These are phyloP conservation scores for Hibiscus mutabilis DNA, from an alignment of 345 rosid species.

Conservation along the genomic window DNA sequence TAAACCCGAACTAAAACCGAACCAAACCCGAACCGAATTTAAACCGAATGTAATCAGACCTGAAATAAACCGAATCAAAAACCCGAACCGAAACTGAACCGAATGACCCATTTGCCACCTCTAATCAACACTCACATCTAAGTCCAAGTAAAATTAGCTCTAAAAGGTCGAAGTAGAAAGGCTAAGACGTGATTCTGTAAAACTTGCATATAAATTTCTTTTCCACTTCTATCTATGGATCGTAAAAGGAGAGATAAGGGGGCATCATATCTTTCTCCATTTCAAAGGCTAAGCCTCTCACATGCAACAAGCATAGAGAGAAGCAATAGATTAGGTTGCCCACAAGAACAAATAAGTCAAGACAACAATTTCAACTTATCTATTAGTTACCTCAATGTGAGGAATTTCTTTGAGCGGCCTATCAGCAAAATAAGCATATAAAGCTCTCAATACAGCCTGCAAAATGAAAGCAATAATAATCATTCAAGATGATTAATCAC, in stretches of 20 bases:
- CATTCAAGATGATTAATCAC: not conserved
- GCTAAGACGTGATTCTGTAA: not conserved
- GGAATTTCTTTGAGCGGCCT: conserved; percentile 97
- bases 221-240: not conserved
- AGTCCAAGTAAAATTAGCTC: not conserved
- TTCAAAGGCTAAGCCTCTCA: not conserved
- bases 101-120: too few species aligned
- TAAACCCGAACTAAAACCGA: too few species aligned
- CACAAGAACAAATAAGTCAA: not conserved
- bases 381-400: conserved; percentile 70
- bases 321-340: not conserved
- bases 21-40: too few species aligned
- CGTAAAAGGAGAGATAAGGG: not conserved
- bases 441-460: conserved; percentile 98
- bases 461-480: conserved; percentile 10
- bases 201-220: not conserved
- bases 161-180: not conserved
- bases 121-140: not conserved
- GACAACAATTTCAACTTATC: not conserved
- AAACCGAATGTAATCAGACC: too few species aligned
- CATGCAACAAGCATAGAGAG: not conserved
- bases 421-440: conserved; percentile 98
- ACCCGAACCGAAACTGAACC: too few species aligned
- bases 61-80: too few species aligned
- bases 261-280: not conserved